Base-by-base conservation (phyloP, 768 basidiomycete species). In the Suillus alpinus region DNA sequence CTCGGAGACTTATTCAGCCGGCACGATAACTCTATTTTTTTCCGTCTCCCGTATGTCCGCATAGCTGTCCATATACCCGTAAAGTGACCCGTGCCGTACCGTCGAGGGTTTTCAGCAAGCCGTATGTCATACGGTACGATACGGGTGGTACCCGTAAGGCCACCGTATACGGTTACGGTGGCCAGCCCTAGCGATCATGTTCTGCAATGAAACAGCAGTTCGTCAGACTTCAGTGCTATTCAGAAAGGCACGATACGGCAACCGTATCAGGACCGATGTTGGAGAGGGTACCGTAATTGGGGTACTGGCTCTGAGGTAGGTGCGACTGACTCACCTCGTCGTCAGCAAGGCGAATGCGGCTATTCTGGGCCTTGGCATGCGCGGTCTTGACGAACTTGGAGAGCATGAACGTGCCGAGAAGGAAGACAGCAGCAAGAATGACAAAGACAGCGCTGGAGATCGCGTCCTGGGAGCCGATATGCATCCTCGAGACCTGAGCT, bases 381-480 rank as follows among this genome's bases (percentile, higher is more conserved):
- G 69, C 70, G 55, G 72, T 69, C 66, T 73, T 74, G 65, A 77
- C 53, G 63, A 69, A 73, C 68, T 75, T 77, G 60, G 73, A 69
- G 13, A 75, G 71, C 16, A 70, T 68, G 57, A 73, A 66, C 60
- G 64, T 57, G 64, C 73, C 72, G 56, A 76, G 64, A 55, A 78
- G 70, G 61, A 75, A 60, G 62, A 78, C 65, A 59, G 77, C 74
- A 55, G 78, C 75, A 43, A 76, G 66, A 36, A 71, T 70, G 31
- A 70, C 73, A 51, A 75, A 66, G 58, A 70, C 63, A 46, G 73
- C 73, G 55, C 72, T 70, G 9, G 69, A 72, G 6, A 67, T 68
- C 60, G 74, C 72, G 40, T 67, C 59, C 34, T 75, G 63, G 31
- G 73, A 67, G 26, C 63, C 69, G 40, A 78, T 70, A 62, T 71